Base-by-base conservation (phyloP, 352 stramenopile species). In the Elongisporangium prolatum region DNA sequence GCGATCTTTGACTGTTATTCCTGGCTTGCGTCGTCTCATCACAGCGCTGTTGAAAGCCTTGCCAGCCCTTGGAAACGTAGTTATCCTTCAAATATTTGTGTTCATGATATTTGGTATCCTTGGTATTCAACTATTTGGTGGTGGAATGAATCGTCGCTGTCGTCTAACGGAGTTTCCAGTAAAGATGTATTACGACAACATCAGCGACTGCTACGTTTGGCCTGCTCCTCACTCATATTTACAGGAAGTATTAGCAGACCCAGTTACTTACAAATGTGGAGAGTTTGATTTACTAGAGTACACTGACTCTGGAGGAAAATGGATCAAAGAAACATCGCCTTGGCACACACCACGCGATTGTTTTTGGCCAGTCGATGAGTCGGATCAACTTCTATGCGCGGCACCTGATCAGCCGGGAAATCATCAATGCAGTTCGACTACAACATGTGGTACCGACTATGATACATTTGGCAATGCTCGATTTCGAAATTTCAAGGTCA, bases 101-200 rank as follows among this genome's bases (percentile, higher is more conserved):
- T 97, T 97, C 58, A 83, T 91, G 37, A 87, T 97, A 40, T 97
- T 97, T 62, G 87, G 85, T 0, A 97, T 97, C 63, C 67, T 97
- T 1, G 91, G 86, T 0, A 85, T 97, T 38, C 88, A 97, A 50
- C 71, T 97, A 17, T 97, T 95, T 55, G 66, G 74, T 21, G 89
- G 88, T 14, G 80, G 67, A 18, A 88, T 96, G 74, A 91, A 82
- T 48, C 74, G 77, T n/a, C 65, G 85, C 28, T 97, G 89, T 67
- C 84, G 85, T 0, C 57, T 96, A 18, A 97, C 87, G 14, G 67
- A 75, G 18, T 82, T 82, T 55, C 86, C 89, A 7, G 64, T 97
- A 3, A 80, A 74, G 8, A 49, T 89, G 7, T 49, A 48, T 13
- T 61, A 53, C 8, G 54, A 69, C 14, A 50, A 47, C 17, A 51